Conservation (phyloP, 2,329 filamentous ascomycete genomes). For the Cladophialophora yegresii region DNA sequence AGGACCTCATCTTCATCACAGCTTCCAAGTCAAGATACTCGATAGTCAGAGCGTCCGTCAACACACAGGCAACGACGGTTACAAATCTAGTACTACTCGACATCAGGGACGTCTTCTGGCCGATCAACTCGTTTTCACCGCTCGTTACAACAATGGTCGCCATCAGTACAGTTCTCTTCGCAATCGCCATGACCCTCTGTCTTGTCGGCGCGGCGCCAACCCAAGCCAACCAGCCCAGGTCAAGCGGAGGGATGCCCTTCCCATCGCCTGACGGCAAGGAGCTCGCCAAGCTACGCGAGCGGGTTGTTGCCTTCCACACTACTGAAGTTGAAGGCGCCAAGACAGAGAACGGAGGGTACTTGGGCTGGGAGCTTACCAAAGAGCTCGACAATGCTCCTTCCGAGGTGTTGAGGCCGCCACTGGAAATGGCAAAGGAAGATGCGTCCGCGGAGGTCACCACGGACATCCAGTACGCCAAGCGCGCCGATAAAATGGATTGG, state of each 20-base stretch:
- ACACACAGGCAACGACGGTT: neutral
- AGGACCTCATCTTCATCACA: neutral
- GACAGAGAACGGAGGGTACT: neutral
- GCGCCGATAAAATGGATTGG: neutral
- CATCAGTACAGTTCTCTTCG: neutral
- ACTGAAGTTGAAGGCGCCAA: neutral
- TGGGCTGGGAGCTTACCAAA: neutral
- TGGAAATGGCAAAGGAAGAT: neutral
- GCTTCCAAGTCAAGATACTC: neutral
- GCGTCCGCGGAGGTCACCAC: neutral
- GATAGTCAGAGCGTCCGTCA: neutral
- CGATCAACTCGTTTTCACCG: neutral
- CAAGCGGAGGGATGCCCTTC: neutral
- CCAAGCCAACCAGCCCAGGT: neutral
- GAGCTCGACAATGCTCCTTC: neutral
- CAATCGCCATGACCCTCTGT: neutral
- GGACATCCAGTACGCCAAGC: neutral
- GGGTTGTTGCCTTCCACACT: neutral
- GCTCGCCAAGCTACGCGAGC: neutral
- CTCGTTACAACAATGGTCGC: neutral
- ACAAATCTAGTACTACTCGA: neutral
- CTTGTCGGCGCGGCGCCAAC: neutral
- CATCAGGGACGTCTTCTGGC: neutral
- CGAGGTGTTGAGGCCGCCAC: neutral
- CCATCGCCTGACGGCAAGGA: neutral